phyloP scores from a whole-genome alignment of 441 rosid species.

The Populus hybrid region DNA sequence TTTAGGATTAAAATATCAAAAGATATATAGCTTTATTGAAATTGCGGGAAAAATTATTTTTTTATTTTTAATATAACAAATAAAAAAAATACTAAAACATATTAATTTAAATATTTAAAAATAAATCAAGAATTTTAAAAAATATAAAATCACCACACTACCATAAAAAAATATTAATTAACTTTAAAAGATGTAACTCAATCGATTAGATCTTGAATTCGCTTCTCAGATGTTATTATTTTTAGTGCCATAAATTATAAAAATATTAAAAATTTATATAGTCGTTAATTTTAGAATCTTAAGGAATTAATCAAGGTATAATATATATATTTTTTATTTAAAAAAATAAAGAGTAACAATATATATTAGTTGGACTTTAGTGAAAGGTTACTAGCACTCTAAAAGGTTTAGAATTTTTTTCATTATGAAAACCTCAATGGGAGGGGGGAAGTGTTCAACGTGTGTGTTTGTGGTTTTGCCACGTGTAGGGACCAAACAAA shows the following conservation, averaged over 20 bases:
- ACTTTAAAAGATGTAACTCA: accelerated
- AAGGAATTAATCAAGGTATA: accelerated
- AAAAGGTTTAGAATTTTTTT: background rate
- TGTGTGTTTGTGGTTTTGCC: background rate
- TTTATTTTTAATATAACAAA: no score
- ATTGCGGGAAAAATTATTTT: no score
- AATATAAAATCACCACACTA: no score
- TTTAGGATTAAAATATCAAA: background rate
- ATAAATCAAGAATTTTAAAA: no score
- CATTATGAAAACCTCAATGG: background rate
- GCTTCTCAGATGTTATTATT: accelerated
- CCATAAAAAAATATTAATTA: no score
- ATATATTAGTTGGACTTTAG: background rate
- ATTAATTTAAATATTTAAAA: no score
- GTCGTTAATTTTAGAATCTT: accelerated
- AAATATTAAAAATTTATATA: accelerated
- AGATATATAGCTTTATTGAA: background rate
- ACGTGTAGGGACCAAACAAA: slow-evolving; percentile 9
- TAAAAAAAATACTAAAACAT: no score
- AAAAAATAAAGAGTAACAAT: background rate
- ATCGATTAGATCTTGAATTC: accelerated
- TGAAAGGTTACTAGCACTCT: background rate
- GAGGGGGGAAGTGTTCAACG: background rate
- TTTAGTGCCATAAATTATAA: accelerated
- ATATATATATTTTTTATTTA: no score